These are phyloP conservation scores for Fusarium albidum DNA, from an alignment of 2,329 filamentous ascomycete genomes.

Conservation along the genomic window DNA sequence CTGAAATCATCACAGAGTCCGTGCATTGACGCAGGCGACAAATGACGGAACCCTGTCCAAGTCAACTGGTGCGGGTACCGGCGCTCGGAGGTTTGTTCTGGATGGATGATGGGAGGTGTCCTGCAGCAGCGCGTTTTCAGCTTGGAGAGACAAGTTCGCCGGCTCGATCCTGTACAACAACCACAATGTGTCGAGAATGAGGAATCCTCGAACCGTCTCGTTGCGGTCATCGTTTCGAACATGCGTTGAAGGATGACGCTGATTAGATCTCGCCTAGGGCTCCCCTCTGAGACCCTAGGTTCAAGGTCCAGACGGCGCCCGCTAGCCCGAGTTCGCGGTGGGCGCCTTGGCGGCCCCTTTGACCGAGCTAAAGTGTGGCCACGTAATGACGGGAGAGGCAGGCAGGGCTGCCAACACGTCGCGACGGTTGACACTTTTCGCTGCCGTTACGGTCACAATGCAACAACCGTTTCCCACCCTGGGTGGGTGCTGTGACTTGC, in stretches of 20 bases:
- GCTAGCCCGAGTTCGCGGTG: constrained; percentile 30
- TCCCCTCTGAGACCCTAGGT: constrained; percentile 15
- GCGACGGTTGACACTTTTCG: constrained; percentile 18
- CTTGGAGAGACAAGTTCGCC: neutral
- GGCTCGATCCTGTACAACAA: neutral
- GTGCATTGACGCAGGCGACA: constrained; percentile 30
- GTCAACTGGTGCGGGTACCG: constrained; percentile 32
- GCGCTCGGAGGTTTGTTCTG: constrained; percentile 33
- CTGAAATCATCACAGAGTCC: constrained; percentile 29
- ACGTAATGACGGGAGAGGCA: constrained; percentile 39
- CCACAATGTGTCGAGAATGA: neutral
- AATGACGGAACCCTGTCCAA: constrained; percentile 30
- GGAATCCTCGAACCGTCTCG: neutral
- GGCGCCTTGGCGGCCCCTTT: constrained; percentile 41
- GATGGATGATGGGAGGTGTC: constrained; percentile 19
- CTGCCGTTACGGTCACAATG: constrained; percentile 6
- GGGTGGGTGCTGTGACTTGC: neutral
- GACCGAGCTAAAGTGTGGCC: constrained; percentile 39
- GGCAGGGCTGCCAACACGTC: constrained; percentile 26
- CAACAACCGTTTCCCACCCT: constrained; percentile 9
- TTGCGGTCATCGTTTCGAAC: constrained; percentile 7
- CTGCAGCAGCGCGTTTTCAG: constrained; percentile 20
- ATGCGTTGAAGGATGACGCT: constrained; percentile 10
- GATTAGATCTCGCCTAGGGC: neutral
- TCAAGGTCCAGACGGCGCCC: constrained; percentile 30